These are phyloP conservation scores for Phytomonas francai DNA, from an alignment of 208 protist genomes.

Conservation along the genomic window DNA sequence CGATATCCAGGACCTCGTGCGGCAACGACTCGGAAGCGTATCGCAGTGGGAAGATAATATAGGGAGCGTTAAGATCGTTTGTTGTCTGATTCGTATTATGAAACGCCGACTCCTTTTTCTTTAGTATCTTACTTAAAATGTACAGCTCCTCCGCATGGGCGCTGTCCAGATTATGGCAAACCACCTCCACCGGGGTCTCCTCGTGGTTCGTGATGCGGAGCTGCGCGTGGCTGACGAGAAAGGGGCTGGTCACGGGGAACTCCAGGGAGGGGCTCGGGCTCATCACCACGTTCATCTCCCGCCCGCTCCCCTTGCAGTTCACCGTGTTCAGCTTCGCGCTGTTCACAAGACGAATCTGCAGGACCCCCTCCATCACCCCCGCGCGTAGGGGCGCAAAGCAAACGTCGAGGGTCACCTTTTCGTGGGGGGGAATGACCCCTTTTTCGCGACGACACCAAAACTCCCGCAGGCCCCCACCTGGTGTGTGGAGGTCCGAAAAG, in stretches of 20 bases:
- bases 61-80: slow-evolving; percentile 13
- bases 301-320: slow-evolving; percentile 27
- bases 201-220: slow-evolving; percentile 85
- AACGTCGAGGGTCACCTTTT: slow-evolving; percentile 51
- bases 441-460: slow-evolving; percentile 65
- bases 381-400: slow-evolving; percentile 41
- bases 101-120: background rate
- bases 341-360: slow-evolving; percentile 10
- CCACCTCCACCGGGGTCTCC: slow-evolving; percentile 84
- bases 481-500: background rate
- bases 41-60: slow-evolving; percentile 63
- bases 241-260: slow-evolving; percentile 70
- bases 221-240: slow-evolving; percentile 36
- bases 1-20: slow-evolving; percentile 49
- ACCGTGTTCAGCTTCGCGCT: slow-evolving; percentile 35
- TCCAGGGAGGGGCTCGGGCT: slow-evolving; percentile 31
- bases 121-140: background rate
- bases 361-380: background rate
- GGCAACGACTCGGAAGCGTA: slow-evolving; percentile 56
- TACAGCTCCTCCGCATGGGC: slow-evolving; percentile 51
- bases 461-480: slow-evolving; percentile 13
- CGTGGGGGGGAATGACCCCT: slow-evolving; percentile 61
- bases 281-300: slow-evolving; percentile 30
- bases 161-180: slow-evolving; percentile 73
- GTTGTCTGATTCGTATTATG: background rate